Evolutionary conservation across 164 flowering plant genomes (phyloP), one percentile per base, ranked within the genome.

Genomic region (Berberis vulgaris): DNA sequence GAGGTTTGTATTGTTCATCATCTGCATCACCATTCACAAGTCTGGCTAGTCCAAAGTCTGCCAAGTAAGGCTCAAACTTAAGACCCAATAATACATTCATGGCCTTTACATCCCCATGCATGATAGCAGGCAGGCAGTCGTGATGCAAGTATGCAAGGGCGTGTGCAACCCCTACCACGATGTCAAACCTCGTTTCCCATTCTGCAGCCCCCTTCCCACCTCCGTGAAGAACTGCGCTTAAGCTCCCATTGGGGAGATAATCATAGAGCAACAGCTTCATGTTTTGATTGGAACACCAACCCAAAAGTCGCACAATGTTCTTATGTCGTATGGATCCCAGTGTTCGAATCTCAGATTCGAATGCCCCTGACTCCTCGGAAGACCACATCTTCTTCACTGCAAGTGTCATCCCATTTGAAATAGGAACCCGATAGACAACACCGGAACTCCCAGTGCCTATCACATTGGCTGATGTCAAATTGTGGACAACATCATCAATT

Each of bases 331-430:
- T 84, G 1, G 96, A 84, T 9, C 97, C 96, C 8, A 95, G 76
- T 2, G 97, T 86, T 57, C 59, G 74, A 50, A 91, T 86, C 64
- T 95, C 99, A 0, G 92, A 82, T 47, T 50, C 69, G 78, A 95
- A 95, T 38, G 97, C 89, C 5, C 85, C 93, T 1, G 84, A 67
- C 47, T 85, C 94, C 43, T 82, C 88, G 0, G 78, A 58, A 13
- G 91, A 78, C 99, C 97, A 91, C 94, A 95, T 86, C 72, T 84
- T 91, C 76, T 95, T 95, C 58, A 95, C 94, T 9, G 99, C 99
- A 1, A 91, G 62, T n/a, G 79, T 73, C 62, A 79, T 82, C 42
- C 91, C 92, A 59, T 73, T 77, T 41, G 84, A 83, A 39, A 82
- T 72, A 11, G 60, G 77, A 8, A 91, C 91, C 67, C 76, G 77